Conservation (phyloP, 257 asterid species). For the Solanum neorickii region DNA sequence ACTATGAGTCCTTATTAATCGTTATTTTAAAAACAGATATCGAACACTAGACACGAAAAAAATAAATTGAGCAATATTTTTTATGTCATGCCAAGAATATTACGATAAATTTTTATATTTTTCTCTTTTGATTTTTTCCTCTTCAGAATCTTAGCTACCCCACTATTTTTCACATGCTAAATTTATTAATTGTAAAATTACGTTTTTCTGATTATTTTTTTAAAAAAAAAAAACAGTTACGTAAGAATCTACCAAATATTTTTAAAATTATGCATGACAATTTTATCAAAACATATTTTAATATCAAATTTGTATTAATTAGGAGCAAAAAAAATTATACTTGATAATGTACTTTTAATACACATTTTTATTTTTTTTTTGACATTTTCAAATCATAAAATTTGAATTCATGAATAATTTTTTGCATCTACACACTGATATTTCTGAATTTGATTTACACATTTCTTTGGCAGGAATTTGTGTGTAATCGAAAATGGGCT, state of each 20-base stretch:
- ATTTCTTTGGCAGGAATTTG: neutral
- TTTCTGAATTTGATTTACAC: neutral
- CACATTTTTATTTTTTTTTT: neutral
- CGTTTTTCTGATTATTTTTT: neutral
- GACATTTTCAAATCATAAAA: neutral
- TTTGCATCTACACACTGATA: no score
- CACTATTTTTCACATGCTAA: neutral
- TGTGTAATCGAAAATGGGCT: neutral
- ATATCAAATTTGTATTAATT: neutral
- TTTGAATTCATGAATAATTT: neutral
- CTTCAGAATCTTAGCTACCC: neutral
- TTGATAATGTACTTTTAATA: neutral
- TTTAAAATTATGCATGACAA: neutral
- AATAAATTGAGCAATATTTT: neutral
- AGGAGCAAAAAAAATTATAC: neutral
- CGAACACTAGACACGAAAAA: rapidly evolving
- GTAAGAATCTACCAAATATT: neutral
- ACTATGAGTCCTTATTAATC: neutral
- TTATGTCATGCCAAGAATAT: neutral
- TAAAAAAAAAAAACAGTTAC: neutral
- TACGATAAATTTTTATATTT: neutral
- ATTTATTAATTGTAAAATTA: neutral
- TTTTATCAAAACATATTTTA: neutral
- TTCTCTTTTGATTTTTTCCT: neutral
- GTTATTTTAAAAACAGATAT: neutral